Evolutionary conservation across 2,329 filamentous ascomycete species (phyloP).

Genomic region (Mycosphaerella sp.): DNA sequence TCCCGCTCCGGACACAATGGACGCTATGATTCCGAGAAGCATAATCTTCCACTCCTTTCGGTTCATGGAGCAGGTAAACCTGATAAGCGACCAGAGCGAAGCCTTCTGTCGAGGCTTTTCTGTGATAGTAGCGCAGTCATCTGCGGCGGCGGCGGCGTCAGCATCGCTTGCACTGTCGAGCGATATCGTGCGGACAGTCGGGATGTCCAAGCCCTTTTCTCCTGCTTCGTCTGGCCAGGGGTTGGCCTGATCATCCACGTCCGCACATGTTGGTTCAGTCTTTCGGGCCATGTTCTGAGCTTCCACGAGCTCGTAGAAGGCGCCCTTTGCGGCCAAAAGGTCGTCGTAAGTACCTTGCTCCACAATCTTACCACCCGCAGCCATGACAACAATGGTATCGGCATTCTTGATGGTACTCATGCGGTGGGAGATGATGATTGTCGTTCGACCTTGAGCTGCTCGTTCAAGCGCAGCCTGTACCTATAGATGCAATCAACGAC

Average conservation of each 20-base stretch:
- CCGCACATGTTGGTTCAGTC: neutral
- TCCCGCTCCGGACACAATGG: conserved; percentile 68
- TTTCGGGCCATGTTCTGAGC: conserved; percentile 9
- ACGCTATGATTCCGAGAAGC: conserved; percentile 65
- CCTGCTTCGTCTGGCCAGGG: neutral
- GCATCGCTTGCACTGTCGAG: neutral
- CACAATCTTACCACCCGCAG: conserved; percentile 32
- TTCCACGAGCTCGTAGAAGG: conserved; percentile 8
- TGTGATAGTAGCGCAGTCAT: neutral
- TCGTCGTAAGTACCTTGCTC: conserved; percentile 37
- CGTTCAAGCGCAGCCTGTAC: conserved; percentile 21
- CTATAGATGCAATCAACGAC: neutral
- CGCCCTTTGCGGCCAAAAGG: neutral
- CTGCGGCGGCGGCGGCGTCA: neutral
- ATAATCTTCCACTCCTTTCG: conserved; percentile 62
- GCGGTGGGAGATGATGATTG: conserved; percentile 41
- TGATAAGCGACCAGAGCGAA: conserved; percentile 65
- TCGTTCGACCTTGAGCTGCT: conserved; percentile 33
- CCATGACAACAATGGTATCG: conserved; percentile 41
- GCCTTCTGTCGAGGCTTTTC: neutral
- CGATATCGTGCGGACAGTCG: neutral
- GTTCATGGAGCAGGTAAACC: conserved; percentile 73
- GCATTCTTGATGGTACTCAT: conserved; percentile 39
- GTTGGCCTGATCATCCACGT: neutral
- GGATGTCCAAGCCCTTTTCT: neutral